These are phyloP conservation scores for Ammopiptanthus mongolicus DNA, from an alignment of 306 rosid genomes.

Conservation along the genomic window DNA sequence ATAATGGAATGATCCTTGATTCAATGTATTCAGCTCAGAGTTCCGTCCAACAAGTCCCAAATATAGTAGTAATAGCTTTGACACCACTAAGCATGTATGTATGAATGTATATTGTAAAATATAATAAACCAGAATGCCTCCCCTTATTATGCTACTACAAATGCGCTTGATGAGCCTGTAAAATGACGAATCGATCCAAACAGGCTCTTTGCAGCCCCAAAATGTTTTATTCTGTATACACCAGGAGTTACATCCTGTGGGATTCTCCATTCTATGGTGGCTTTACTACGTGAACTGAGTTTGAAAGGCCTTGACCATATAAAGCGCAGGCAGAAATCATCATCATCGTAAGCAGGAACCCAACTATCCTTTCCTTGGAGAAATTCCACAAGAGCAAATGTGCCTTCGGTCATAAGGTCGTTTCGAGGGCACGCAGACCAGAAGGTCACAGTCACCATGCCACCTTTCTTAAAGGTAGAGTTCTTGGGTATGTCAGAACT, in stretches of 20 bases:
- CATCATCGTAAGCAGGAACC: conserved; percentile 86
- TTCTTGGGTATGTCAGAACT: conserved; percentile 60
- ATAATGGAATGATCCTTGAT: conserved; percentile 5
- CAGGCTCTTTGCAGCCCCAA: conserved; percentile 73
- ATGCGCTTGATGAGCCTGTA: conserved; percentile 86
- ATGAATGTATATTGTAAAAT: neutral
- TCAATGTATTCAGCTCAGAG: neutral
- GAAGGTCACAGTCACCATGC: conserved; percentile 54
- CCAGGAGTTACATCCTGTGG: conserved; percentile 60
- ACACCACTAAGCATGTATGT: neutral
- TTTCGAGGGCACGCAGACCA: conserved; percentile 95
- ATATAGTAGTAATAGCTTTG: neutral
- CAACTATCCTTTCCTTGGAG: conserved; percentile 60
- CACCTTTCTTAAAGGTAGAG: conserved; percentile 66
- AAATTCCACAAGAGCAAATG: conserved; percentile 76
- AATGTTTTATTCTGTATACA: conserved; percentile 75
- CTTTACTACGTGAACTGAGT: conserved; percentile 58
- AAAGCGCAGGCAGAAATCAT: conserved; percentile 84
- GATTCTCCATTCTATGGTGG: conserved; percentile 81
- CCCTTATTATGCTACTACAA: conserved; percentile 54
- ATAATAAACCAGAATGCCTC: neutral
- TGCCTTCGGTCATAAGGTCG: conserved; percentile 93
- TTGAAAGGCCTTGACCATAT: conserved; percentile 80
- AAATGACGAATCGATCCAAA: conserved; percentile 68
- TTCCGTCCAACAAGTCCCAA: neutral